Evolutionary conservation across 1,284 basidiomycete genomes (phyloP).

Genomic region (Apiotrichum akiyoshidainum): DNA sequence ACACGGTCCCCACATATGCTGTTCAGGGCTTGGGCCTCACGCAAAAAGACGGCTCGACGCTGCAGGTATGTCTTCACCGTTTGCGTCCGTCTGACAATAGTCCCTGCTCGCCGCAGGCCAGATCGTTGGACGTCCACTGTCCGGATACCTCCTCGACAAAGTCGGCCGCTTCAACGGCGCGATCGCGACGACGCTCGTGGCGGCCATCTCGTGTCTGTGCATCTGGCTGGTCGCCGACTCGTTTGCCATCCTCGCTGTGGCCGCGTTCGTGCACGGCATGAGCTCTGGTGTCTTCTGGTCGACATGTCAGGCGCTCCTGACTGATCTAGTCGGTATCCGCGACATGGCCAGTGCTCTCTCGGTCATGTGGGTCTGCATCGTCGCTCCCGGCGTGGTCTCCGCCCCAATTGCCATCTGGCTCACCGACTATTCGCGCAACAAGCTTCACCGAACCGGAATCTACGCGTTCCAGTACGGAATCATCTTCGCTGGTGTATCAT

Average conservation of each 20-base stretch:
- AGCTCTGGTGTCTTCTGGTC: constrained; percentile 25
- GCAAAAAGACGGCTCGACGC: constrained; percentile 49
- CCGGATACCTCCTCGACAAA: constrained; percentile 47
- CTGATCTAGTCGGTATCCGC: constrained; percentile 38
- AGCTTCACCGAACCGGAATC: constrained; percentile 35
- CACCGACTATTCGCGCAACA: constrained; percentile 40
- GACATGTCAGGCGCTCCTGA: constrained; percentile 19
- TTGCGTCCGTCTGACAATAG: no score
- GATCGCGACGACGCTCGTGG: constrained; percentile 45
- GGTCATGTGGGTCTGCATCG: constrained; percentile 50
- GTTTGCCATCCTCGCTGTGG: constrained; percentile 49
- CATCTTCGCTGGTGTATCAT: constrained; percentile 48
- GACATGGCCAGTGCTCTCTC: constrained; percentile 50
- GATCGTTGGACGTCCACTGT: constrained; percentile 50
- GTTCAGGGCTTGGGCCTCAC: constrained; percentile 47
- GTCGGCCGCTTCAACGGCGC: constrained; percentile 51
- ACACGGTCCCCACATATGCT: constrained; percentile 51
- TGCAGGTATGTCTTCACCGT: no score
- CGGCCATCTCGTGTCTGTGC: constrained; percentile 48
- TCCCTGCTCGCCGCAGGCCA: constrained; percentile 52
- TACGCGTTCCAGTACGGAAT: constrained; percentile 48
- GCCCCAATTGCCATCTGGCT: constrained; percentile 51
- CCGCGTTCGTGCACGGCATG: constrained; percentile 50
- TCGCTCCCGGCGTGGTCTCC: constrained; percentile 43
- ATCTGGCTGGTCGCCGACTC: constrained; percentile 51